Evolutionary conservation across 2,329 filamentous ascomycete genomes (phyloP).

Genomic region (Paecilomyces dactylethromorphus): DNA sequence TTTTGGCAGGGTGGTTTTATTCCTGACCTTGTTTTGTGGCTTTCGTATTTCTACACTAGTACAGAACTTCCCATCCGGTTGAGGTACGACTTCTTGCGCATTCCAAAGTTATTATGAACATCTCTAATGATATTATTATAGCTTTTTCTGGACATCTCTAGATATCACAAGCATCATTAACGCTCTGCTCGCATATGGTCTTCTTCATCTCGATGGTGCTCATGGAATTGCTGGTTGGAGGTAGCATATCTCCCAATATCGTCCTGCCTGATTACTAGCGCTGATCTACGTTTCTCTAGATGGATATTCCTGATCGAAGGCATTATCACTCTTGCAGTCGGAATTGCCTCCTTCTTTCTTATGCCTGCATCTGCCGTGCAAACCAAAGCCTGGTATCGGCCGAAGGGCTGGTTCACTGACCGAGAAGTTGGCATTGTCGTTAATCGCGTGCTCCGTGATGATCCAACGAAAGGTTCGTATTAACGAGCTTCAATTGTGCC

Average conservation of each 20-base stretch:
- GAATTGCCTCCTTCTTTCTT: constrained; percentile 47
- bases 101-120: neutral
- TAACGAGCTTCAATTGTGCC: neutral
- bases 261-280: constrained; percentile 17
- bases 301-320: constrained; percentile 55
- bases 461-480: constrained; percentile 46
- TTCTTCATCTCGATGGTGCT: constrained; percentile 28
- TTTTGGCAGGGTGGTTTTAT: constrained; percentile 49
- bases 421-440: constrained; percentile 56
- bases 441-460: constrained; percentile 54
- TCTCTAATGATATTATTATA: constrained; percentile 12
- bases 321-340: constrained; percentile 46
- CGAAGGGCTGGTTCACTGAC: constrained; percentile 55
- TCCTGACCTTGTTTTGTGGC: constrained; percentile 52
- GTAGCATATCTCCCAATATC: constrained; percentile 33
- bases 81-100: constrained; percentile 16
- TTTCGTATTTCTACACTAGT: constrained; percentile 60
- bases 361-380: constrained; percentile 50
- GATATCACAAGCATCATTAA: constrained; percentile 27
- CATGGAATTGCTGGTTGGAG: constrained; percentile 33
- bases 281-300: constrained; percentile 1
- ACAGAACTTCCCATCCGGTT: constrained; percentile 59
- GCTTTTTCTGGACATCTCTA: constrained; percentile 61
- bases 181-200: constrained; percentile 28
- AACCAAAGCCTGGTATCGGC: constrained; percentile 49